These are phyloP conservation scores for Ambrosiella beaveri DNA, from an alignment of 2,329 filamentous ascomycete genomes.

Conservation along the genomic window DNA sequence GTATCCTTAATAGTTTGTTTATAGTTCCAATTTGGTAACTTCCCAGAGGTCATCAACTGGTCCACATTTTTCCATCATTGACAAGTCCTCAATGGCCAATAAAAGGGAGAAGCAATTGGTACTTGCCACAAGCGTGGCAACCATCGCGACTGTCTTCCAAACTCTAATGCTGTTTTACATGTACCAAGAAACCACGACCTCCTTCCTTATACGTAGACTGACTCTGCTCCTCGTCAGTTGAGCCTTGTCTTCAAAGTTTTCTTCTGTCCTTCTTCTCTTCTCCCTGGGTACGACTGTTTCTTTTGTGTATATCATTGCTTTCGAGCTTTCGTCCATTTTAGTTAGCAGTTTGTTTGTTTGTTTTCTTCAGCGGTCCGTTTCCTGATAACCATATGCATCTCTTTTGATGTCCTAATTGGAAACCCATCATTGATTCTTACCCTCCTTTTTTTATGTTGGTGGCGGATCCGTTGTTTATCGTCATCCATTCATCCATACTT, in stretches of 20 bases:
- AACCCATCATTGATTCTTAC: neutral
- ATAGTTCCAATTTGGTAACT: too few species aligned
- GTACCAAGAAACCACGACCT: neutral
- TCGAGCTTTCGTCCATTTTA: neutral
- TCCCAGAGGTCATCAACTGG: too few species aligned
- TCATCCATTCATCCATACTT: neutral
- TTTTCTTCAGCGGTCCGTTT: neutral
- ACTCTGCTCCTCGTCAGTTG: neutral
- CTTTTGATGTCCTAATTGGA: neutral
- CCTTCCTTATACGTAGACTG: neutral
- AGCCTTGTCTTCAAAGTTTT: neutral
- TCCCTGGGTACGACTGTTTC: neutral
- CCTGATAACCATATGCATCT: too few species aligned
- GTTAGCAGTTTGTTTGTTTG: neutral
- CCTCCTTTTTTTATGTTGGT: neutral
- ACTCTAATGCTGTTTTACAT: neutral
- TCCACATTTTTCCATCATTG: too few species aligned
- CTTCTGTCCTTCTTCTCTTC: neutral
- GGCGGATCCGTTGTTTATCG: neutral
- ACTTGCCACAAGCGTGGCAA: too few species aligned
- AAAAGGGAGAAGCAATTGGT: too few species aligned
- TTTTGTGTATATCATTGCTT: neutral
- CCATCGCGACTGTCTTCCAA: too few species aligned
- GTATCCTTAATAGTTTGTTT: neutral
- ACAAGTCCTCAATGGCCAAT: too few species aligned